These are phyloP conservation scores for Quercus tomentella DNA, from an alignment of 331 rosid genomes.

Conservation along the genomic window DNA sequence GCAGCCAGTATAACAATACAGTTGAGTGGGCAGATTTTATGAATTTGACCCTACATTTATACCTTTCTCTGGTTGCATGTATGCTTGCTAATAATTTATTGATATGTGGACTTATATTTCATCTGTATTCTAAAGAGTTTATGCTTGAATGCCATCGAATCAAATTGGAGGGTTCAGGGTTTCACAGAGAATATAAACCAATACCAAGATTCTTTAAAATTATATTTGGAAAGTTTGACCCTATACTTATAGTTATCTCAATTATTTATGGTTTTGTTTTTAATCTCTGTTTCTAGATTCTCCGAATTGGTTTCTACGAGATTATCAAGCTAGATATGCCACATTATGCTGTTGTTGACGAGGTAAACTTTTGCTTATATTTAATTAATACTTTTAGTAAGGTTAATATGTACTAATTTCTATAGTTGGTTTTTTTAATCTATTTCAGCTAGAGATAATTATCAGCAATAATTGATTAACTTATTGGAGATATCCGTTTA, in stretches of 20 bases:
- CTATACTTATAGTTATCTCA: not conserved
- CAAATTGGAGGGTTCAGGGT: not conserved
- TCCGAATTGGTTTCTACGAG: conserved; percentile 77
- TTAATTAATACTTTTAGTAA: not conserved
- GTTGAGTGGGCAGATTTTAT: not conserved
- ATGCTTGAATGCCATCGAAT: not conserved
- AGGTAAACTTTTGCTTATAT: conserved; percentile 41
- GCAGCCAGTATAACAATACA: not conserved
- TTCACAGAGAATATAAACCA: not conserved
- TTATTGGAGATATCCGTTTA: conserved; percentile 2
- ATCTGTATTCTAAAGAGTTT: not conserved
- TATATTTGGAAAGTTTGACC: not conserved
- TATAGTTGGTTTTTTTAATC: not conserved
- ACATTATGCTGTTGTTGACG: conserved; percentile 84
- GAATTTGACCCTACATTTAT: not conserved
- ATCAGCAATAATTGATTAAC: not conserved
- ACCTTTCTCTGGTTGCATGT: not conserved
- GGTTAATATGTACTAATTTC: conserved; percentile 1
- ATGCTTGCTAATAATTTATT: not conserved
- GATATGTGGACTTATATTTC: not conserved
- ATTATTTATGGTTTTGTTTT: not conserved
- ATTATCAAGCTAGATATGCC: conserved; percentile 83
- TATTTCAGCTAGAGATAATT: not conserved
- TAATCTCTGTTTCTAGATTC: conserved; percentile 50
- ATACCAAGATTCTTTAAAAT: not conserved